Percentiles rank a stretch among this genome's conserved stretches.
Conservation (phyloP, 1,139 yeast genomes). For the Suhomyces panamericanus region DNA sequence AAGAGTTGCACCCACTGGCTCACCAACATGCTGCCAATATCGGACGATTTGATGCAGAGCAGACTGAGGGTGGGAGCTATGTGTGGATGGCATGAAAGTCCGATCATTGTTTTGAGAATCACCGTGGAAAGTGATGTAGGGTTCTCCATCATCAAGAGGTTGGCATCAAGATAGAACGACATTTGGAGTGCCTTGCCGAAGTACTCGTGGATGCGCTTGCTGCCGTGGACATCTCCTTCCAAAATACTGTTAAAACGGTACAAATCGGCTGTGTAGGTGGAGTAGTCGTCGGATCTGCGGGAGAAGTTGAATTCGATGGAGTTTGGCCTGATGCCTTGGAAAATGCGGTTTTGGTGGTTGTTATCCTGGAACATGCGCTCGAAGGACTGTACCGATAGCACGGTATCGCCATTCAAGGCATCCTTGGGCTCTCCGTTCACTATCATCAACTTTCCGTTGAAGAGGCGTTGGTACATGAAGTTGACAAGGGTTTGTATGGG, state of each 20-base stretch:
- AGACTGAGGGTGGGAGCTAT: constrained; percentile 24
- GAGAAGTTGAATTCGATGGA: constrained; percentile 29
- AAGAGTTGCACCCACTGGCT: constrained; percentile 38
- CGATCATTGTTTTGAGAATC: constrained; percentile 28
- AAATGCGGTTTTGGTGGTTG: constrained; percentile 14
- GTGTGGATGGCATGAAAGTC: constrained; percentile 21
- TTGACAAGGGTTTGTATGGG: constrained; percentile 2
- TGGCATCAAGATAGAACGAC: constrained; percentile 31
- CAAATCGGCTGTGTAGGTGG: constrained; percentile 27
- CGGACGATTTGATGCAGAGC: constrained; percentile 34
- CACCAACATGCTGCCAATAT: constrained; percentile 37
- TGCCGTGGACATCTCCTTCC: constrained; percentile 13
- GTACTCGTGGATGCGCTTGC: constrained; percentile 16
- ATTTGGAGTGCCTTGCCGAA: constrained; percentile 24
- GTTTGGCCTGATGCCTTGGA: constrained; percentile 27
- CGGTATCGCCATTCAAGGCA: constrained; percentile 13
- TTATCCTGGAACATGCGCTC: constrained; percentile 18
- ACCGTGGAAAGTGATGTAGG: constrained; percentile 34
- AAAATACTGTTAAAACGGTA: constrained; percentile 25
- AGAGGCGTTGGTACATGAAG: constrained; percentile 15
- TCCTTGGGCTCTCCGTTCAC: constrained; percentile 8
- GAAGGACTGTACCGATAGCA: constrained; percentile 19
- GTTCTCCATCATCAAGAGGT: constrained; percentile 25
- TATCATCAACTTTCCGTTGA: constrained; percentile 13
- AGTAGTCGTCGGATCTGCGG: constrained; percentile 32